These are phyloP conservation scores for Diaporthe velutina DNA, from an alignment of 2,329 filamentous ascomycete species.

Conservation along the genomic window DNA sequence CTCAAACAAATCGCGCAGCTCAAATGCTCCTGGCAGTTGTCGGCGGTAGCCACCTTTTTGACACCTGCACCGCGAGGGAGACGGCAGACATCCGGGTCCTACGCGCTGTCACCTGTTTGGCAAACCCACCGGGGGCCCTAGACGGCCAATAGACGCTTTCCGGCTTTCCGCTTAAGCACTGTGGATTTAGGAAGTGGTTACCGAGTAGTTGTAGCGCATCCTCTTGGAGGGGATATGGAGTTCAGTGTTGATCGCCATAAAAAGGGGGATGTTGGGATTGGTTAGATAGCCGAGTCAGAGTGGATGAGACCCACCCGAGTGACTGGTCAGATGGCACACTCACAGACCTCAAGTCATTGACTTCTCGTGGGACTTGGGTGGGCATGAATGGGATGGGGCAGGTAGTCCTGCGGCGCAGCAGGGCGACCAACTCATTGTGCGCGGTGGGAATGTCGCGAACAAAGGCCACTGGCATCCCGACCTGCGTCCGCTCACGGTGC, in stretches of 20 bases:
- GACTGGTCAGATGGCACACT: conserved; percentile 12
- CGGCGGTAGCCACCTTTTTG: not conserved
- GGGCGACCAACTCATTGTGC: not conserved
- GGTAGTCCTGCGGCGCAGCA: not conserved
- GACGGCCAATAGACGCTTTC: not conserved
- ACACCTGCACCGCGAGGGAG: not conserved
- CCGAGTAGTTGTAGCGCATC: not conserved
- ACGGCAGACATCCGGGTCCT: not conserved
- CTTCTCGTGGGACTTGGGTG: not conserved
- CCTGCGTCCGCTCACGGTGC: not conserved
- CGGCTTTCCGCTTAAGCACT: not conserved
- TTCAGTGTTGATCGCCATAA: conserved; percentile 10
- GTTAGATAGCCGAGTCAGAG: not conserved
- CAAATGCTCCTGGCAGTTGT: not conserved
- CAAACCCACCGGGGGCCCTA: not conserved
- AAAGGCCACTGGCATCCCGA: not conserved
- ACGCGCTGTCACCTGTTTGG: not conserved
- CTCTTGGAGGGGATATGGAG: not conserved
- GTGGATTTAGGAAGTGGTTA: not conserved
- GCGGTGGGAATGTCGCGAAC: not conserved
- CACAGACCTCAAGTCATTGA: not conserved
- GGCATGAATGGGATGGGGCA: not conserved
- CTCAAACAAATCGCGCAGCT: not conserved
- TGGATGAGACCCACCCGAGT: conserved; percentile 19
- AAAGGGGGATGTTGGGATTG: not conserved